Evolutionary conservation across 2,329 filamentous ascomycete genomes (phyloP).

Genomic region (Didymosphaeria variabile): DNA sequence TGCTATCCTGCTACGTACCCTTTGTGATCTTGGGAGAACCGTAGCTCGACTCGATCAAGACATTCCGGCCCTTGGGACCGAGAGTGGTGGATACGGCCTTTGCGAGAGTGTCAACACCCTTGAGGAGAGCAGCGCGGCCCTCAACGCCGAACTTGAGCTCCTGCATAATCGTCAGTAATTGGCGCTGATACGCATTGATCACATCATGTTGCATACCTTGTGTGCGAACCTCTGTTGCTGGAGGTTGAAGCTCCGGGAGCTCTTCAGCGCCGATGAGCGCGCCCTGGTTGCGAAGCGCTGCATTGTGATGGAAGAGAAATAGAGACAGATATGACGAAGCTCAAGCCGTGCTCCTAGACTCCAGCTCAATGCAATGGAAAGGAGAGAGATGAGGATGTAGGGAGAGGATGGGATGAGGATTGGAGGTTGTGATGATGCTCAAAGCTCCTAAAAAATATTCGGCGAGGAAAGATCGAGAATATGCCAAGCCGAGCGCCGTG

Average conservation of each 20-base stretch:
- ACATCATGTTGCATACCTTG: constrained; percentile 73
- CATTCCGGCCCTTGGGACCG: constrained; percentile 97
- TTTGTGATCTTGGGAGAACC: constrained; percentile 99
- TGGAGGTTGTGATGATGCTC: constrained; percentile 21
- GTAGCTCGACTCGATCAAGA: constrained; percentile 97
- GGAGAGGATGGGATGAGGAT: constrained; percentile 26
- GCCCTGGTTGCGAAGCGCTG: constrained; percentile 88
- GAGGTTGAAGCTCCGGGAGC: constrained; percentile 69
- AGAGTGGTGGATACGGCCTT: constrained; percentile 96
- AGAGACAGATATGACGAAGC: constrained; percentile 30
- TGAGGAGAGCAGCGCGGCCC: constrained; percentile 84
- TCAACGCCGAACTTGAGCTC: constrained; percentile 99
- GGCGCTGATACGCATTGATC: constrained; percentile 20
- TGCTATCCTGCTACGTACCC: constrained; percentile 64
- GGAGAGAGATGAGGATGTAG: constrained; percentile 36
- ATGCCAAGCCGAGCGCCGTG: constrained; percentile 19
- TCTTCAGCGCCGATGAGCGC: constrained; percentile 80
- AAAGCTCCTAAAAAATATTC: constrained; percentile 30
- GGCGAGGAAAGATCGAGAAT: constrained; percentile 30
- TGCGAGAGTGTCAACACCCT: constrained; percentile 95
- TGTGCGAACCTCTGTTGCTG: constrained; percentile 97
- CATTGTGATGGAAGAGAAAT: constrained; percentile 68
- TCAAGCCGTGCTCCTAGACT: constrained; percentile 47
- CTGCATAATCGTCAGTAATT: constrained; percentile 57
- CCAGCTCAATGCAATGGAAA: constrained; percentile 46